These are phyloP conservation scores for Rubia yunnanensis DNA, from an alignment of 257 asterid species.

Conservation along the genomic window DNA sequence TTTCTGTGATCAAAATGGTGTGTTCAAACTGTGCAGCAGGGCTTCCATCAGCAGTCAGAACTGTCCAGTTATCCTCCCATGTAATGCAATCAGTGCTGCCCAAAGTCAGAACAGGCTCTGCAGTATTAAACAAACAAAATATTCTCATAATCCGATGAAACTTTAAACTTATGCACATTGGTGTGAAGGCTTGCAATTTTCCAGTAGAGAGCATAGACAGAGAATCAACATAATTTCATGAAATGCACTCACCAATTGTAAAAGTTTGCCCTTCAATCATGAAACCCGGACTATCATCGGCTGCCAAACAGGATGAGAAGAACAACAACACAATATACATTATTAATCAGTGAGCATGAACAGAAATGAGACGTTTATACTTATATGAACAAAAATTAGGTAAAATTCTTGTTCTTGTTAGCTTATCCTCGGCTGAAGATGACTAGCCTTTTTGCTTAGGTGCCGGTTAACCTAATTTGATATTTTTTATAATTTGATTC, in stretches of 20 bases:
- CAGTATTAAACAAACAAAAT: conserved; percentile 12
- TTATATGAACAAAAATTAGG: neutral
- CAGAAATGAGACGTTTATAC: neutral
- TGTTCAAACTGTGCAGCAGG: conserved; percentile 98
- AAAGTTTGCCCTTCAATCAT: conserved; percentile 98
- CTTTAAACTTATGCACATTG: neutral
- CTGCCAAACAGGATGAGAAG: conserved; percentile 28
- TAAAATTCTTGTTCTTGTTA: neutral
- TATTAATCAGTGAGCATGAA: neutral
- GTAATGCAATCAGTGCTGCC: conserved; percentile 77
- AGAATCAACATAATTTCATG: neutral
- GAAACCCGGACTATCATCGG: conserved; percentile 62
- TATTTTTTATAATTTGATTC: neutral
- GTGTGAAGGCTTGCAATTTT: neutral
- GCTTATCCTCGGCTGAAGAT: neutral
- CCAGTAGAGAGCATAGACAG: too few relatives aligned
- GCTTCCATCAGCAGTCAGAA: conserved; percentile 89
- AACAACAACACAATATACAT: neutral
- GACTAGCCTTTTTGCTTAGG: neutral
- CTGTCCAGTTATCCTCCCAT: conserved; percentile 99
- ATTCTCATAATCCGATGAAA: neutral
- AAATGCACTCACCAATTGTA: conserved; percentile 69
- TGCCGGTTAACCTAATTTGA: neutral
- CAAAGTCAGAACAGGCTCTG: conserved; percentile 91
- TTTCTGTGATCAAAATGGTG: conserved; percentile 79